These are phyloP conservation scores for Trichosphaerium sp. DNA, from an alignment of 78 protist species.

Conservation along the genomic window DNA sequence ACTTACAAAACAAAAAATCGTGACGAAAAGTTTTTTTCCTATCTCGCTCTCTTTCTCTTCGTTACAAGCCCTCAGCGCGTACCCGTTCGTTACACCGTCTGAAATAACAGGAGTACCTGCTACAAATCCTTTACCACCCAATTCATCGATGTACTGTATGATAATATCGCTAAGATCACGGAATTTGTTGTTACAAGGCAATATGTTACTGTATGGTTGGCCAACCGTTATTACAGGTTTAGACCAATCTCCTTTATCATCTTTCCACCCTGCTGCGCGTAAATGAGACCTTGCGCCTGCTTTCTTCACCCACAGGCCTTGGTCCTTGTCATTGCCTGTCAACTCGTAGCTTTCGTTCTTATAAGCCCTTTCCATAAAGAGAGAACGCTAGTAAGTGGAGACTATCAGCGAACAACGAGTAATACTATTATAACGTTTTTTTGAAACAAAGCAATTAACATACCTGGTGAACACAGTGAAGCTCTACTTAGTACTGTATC, in stretches of 20 bases:
- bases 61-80: not conserved
- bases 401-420: no score
- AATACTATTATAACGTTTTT: no score
- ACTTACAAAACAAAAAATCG: not conserved
- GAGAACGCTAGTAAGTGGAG: no score
- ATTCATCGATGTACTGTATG: not conserved
- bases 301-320: not conserved
- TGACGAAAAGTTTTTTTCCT: not conserved
- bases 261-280: not conserved
- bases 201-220: not conserved
- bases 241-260: not conserved
- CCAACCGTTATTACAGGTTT: not conserved
- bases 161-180: not conserved
- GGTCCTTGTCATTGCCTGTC: not conserved
- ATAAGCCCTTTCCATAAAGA: no score
- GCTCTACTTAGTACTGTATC: no score
- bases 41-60: not conserved
- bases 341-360: no score
- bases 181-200: not conserved
- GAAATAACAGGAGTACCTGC: not conserved
- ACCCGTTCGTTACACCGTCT: not conserved
- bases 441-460: no score
- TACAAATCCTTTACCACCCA: not conserved
- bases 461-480: no score
- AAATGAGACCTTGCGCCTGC: not conserved